Percentiles rank a stretch among this genome's conserved stretches.
phyloP scores from a whole-genome alignment of 441 rosid species.

The Brassica balearica region DNA sequence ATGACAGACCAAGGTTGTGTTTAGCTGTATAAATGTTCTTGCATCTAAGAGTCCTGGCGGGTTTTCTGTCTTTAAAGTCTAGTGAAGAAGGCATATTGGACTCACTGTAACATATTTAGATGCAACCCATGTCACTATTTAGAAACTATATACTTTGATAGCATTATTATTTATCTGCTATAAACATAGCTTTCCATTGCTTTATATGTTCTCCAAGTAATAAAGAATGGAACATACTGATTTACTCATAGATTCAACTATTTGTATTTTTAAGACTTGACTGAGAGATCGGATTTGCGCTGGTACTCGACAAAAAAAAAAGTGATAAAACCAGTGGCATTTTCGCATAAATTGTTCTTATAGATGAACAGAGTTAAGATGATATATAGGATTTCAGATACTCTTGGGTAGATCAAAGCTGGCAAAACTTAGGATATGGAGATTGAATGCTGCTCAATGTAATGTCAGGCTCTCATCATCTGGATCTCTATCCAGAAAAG shows the following conservation, averaged over 20 bases:
- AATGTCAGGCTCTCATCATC: constrained; percentile 9
- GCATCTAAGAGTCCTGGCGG: constrained; percentile 7
- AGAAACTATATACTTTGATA: constrained; percentile 25
- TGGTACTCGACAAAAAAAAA: background rate
- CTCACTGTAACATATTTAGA: constrained; percentile 49
- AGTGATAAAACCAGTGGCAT: constrained; percentile 22
- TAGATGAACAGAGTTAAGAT: constrained; percentile 21
- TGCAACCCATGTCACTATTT: constrained; percentile 30
- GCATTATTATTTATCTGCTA: background rate
- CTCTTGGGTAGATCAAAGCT: constrained; percentile 35
- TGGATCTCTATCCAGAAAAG: constrained; percentile 26
- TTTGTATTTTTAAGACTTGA: background rate
- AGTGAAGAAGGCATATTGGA: constrained; percentile 27
- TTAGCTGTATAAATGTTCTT: constrained; percentile 41
- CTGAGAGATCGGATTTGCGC: constrained; percentile 2
- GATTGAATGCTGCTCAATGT: constrained; percentile 23
- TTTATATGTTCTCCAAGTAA: background rate
- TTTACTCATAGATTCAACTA: background rate
- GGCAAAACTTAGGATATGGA: constrained; percentile 24
- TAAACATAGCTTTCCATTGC: background rate
- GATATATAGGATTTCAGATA: constrained; percentile 14
- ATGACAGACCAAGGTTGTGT: constrained; percentile 99
- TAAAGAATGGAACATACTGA: constrained; percentile 2
- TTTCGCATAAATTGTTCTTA: constrained; percentile 19
- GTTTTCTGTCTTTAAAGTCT: background rate